Evolutionary conservation across 768 basidiomycete species (phyloP).

Genomic region (Chalciporus pseudorubinellus): DNA sequence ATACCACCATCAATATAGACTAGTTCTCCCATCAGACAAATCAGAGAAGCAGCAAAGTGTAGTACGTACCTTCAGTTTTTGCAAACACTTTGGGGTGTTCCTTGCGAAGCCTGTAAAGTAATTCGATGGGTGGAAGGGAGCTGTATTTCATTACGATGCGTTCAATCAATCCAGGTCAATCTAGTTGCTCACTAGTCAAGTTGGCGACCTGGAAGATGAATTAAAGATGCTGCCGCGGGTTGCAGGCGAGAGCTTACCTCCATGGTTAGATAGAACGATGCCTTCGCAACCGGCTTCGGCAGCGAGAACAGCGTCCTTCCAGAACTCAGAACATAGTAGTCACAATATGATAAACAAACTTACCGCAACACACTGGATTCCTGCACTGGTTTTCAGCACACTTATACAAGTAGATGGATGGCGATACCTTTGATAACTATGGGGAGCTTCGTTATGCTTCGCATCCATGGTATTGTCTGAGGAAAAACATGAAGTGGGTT

Average conservation of each 20-base stretch:
- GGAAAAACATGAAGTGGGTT: not conserved
- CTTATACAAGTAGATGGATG: not conserved
- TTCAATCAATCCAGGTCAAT: not conserved
- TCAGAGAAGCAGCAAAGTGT: not conserved
- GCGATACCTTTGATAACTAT: slow-evolving; percentile 68
- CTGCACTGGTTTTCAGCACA: slow-evolving; percentile 33
- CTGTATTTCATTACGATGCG: slow-evolving; percentile 38
- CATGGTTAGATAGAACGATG: slow-evolving; percentile 89
- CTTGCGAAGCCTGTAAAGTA: slow-evolving; percentile 69
- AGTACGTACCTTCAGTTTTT: slow-evolving; percentile 58
- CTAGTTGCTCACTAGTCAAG: slow-evolving; percentile 63
- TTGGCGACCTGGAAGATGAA: slow-evolving; percentile 55
- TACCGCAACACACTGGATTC: slow-evolving; percentile 74
- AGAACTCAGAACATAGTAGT: slow-evolving; percentile 7
- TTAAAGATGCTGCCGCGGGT: not conserved
- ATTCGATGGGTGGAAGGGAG: slow-evolving; percentile 73
- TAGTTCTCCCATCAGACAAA: slow-evolving; percentile 26
- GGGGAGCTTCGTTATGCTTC: slow-evolving; percentile 65
- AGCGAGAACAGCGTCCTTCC: slow-evolving; percentile 82
- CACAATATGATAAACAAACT: not conserved
- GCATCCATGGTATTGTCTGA: slow-evolving; percentile 76
- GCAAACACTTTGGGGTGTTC: slow-evolving; percentile 74
- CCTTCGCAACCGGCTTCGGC: slow-evolving; percentile 82
- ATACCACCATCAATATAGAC: slow-evolving; percentile 85
- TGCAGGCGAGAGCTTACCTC: slow-evolving; percentile 46